These are phyloP conservation scores for Aspergillus affinis DNA, from an alignment of 495 filamentous ascomycete genomes.

Conservation along the genomic window DNA sequence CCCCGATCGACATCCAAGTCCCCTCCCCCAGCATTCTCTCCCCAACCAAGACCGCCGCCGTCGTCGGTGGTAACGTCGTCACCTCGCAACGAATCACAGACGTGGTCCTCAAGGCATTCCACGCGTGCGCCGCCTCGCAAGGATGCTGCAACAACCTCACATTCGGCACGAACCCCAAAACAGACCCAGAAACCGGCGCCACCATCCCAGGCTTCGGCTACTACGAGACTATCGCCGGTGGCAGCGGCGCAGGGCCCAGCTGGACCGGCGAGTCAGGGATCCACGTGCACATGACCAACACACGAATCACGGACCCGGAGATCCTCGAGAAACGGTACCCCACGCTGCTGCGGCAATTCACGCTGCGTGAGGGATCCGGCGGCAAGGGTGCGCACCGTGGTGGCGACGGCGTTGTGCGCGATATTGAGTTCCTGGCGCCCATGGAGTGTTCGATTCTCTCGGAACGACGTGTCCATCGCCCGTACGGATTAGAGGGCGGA, in stretches of 20 bases:
- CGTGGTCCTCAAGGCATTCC: slow-evolving; percentile 88
- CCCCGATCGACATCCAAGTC: slow-evolving; percentile 82
- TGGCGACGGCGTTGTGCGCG: slow-evolving; percentile 86
- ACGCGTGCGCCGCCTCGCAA: slow-evolving; percentile 86
- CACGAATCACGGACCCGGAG: slow-evolving; percentile 92
- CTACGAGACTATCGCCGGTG: slow-evolving; percentile 96
- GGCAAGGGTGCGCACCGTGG: slow-evolving; percentile 76
- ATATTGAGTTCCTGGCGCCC: slow-evolving; percentile 91
- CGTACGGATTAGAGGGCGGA: slow-evolving; percentile 89
- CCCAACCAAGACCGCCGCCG: slow-evolving; percentile 83
- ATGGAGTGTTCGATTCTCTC: slow-evolving; percentile 87
- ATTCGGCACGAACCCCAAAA: slow-evolving; percentile 43
- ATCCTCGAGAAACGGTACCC: slow-evolving; percentile 96
- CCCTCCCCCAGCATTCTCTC: slow-evolving; percentile 80
- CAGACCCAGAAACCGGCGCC: slow-evolving; percentile 73
- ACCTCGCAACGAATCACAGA: slow-evolving; percentile 91
- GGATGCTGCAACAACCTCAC: slow-evolving; percentile 87
- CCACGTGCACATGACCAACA: slow-evolving; percentile 99
- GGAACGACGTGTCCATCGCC: slow-evolving; percentile 81
- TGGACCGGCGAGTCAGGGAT: slow-evolving; percentile 92
- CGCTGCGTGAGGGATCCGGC: slow-evolving; percentile 64
- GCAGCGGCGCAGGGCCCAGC: slow-evolving; percentile 78
- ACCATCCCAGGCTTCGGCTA: slow-evolving; percentile 91
- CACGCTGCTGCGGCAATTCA: slow-evolving; percentile 80
- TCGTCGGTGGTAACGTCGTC: slow-evolving; percentile 94